Evolutionary conservation across 805 yeast genomes (phyloP).

Genomic region (Barnettozyma siamensis): DNA sequence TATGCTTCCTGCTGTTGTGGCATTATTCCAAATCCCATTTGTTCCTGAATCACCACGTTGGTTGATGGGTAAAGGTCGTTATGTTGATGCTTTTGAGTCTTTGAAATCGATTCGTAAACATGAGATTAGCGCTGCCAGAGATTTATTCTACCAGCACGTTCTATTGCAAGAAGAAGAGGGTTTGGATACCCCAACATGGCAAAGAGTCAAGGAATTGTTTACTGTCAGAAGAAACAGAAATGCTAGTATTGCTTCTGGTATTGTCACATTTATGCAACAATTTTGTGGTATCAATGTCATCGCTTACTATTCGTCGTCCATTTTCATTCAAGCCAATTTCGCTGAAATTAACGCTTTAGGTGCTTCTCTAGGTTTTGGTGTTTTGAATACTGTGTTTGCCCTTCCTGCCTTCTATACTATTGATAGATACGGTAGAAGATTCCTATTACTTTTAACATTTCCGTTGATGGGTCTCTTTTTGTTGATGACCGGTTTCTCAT

Average conservation of each 20-base stretch:
- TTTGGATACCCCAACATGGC: slow-evolving; percentile 38
- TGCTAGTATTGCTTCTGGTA: slow-evolving; percentile 73
- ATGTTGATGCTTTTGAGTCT: slow-evolving; percentile 50
- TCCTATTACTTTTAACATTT: slow-evolving; percentile 50
- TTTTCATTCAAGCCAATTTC: slow-evolving; percentile 65
- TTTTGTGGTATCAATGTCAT: slow-evolving; percentile 88
- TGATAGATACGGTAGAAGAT: slow-evolving; percentile 72
- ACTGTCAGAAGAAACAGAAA: slow-evolving; percentile 76
- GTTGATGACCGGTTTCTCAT: slow-evolving; percentile 62
- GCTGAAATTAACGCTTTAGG: slow-evolving; percentile 55
- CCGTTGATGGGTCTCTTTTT: slow-evolving; percentile 59
- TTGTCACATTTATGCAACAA: slow-evolving; percentile 87
- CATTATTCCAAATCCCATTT: slow-evolving; percentile 54
- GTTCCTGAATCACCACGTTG: slow-evolving; percentile 76
- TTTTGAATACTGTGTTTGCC: slow-evolving; percentile 74
- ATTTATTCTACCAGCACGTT: slow-evolving; percentile 62
- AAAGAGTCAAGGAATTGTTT: slow-evolving; percentile 52
- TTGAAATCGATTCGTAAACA: slow-evolving; percentile 43
- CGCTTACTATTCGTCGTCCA: slow-evolving; percentile 77
- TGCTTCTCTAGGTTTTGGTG: slow-evolving; percentile 86
- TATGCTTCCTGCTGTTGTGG: slow-evolving; percentile 57
- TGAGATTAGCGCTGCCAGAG: slow-evolving; percentile 62
- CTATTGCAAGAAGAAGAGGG: slow-evolving; percentile 58
- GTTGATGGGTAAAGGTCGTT: slow-evolving; percentile 68
- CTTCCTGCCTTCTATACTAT: slow-evolving; percentile 77